Conservation (phyloP, 2,329 filamentous ascomycete genomes). For the Fusarium verrucosum region DNA sequence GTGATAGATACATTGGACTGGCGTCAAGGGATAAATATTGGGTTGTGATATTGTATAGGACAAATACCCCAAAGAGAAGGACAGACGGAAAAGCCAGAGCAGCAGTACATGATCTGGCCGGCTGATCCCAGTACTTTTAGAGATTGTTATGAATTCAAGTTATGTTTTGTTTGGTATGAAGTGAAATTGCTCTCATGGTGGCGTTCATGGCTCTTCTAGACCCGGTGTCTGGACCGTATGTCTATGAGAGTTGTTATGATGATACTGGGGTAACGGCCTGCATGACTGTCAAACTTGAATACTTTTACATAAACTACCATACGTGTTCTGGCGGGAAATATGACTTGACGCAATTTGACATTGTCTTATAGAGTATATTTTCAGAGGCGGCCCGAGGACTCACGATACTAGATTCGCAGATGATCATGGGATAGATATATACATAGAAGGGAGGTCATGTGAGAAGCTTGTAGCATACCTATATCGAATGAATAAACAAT, state of each 20-base stretch:
- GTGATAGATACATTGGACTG: constrained; percentile 23
- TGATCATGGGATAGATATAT: background rate
- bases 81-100: constrained; percentile 14
- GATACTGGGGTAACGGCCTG: constrained; percentile 18
- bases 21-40: constrained; percentile 35
- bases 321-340: background rate
- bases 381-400: background rate
- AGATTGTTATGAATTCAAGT: constrained; percentile 9
- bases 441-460: background rate
- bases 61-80: constrained; percentile 34
- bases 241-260: background rate
- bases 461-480: background rate
- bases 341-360: background rate
- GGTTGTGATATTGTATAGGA: constrained; percentile 6
- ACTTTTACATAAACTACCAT: background rate
- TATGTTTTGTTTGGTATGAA: constrained; percentile 4
- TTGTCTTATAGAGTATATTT: background rate
- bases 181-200: background rate
- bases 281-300: background rate
- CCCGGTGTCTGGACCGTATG: background rate
- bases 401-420: background rate
- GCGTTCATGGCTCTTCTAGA: constrained; percentile 5
- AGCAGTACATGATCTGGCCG: background rate
- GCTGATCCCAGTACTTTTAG: constrained; percentile 6
- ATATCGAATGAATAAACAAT: background rate